Percentiles rank a stretch among this genome's conserved stretches.
These are phyloP conservation scores for Cadophora luteo-olivacea DNA, from an alignment of 2,329 filamentous ascomycete genomes.

Conservation along the genomic window DNA sequence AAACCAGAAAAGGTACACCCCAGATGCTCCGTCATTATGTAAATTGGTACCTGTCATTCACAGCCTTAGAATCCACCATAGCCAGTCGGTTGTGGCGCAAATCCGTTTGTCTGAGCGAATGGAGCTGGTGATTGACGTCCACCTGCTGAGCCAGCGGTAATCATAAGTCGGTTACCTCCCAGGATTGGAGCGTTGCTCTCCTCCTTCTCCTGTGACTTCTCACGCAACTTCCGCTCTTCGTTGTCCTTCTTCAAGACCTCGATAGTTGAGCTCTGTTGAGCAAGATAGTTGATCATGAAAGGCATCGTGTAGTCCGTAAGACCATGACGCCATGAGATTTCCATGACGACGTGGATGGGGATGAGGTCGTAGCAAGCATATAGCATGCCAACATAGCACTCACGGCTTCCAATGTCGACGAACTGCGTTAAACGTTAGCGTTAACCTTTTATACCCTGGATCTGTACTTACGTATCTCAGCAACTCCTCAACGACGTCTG, in stretches of 20 bases:
- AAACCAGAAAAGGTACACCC: slow-evolving; percentile 40
- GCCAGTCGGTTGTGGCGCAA: slow-evolving; percentile 87
- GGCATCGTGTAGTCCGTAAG: slow-evolving; percentile 98
- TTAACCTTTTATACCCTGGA: slow-evolving; percentile 33
- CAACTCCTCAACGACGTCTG: slow-evolving; percentile 92
- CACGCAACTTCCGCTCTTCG: slow-evolving; percentile 85
- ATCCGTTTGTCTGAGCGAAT: slow-evolving; percentile 84
- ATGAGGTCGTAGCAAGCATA: slow-evolving; percentile 99
- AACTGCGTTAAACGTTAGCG: slow-evolving; percentile 66
- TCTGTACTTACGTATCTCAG: slow-evolving; percentile 88
- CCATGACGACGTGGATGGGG: slow-evolving; percentile 88
- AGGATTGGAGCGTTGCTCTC: slow-evolving; percentile 95
- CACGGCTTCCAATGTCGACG: slow-evolving; percentile 97
- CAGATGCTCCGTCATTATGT: slow-evolving; percentile 44
- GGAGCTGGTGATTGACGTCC: slow-evolving; percentile 61
- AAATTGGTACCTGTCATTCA: slow-evolving; percentile 34
- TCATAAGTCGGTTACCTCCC: slow-evolving; percentile 87
- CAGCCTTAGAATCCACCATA: slow-evolving; percentile 60
- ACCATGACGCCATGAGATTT: slow-evolving; percentile 95
- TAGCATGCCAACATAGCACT: slow-evolving; percentile 99
- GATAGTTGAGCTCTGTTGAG: slow-evolving; percentile 88
- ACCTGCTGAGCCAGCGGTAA: slow-evolving; percentile 82
- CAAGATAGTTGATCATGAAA: slow-evolving; percentile 98
- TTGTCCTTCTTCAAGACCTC: slow-evolving; percentile 91
- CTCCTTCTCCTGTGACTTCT: slow-evolving; percentile 76